phyloP scores from a whole-genome alignment of 2,329 filamentous ascomycete species.

The Microcyclosporella mali region DNA sequence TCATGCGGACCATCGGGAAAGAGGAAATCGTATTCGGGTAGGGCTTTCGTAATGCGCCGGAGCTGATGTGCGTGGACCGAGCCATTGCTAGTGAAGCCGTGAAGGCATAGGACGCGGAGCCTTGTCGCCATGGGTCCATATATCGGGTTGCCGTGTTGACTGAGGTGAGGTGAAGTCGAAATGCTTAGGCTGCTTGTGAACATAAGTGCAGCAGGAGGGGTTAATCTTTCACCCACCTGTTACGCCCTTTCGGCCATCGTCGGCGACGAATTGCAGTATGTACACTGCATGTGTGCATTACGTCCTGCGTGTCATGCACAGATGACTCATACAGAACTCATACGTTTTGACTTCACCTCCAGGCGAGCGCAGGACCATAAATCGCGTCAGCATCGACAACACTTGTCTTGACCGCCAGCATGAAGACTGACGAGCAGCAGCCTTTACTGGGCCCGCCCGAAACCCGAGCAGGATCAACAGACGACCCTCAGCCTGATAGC shows the following conservation, averaged over 20 bases:
- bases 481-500: background rate
- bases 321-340: background rate
- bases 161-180: slow-evolving; percentile 1
- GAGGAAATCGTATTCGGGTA: slow-evolving; percentile 19
- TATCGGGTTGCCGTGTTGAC: background rate
- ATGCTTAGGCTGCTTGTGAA: too few species aligned
- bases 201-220: too few species aligned
- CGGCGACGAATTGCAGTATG: background rate
- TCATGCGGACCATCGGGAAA: slow-evolving; percentile 18
- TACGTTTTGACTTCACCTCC: background rate
- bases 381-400: background rate
- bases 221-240: too few species aligned
- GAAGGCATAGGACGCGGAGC: slow-evolving; percentile 18
- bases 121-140: slow-evolving; percentile 9
- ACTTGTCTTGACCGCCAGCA: background rate
- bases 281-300: background rate
- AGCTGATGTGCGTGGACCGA: slow-evolving; percentile 17
- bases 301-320: too few species aligned
- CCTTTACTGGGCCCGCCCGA: background rate
- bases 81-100: slow-evolving; percentile 21
- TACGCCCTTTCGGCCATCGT: too few species aligned
- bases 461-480: background rate
- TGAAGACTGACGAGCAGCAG: slow-evolving; percentile 1
- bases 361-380: too few species aligned
- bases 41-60: slow-evolving; percentile 13